Conservation (phyloP, 2,329 filamentous ascomycete genomes). For the Drechslerella coelobrocha region DNA sequence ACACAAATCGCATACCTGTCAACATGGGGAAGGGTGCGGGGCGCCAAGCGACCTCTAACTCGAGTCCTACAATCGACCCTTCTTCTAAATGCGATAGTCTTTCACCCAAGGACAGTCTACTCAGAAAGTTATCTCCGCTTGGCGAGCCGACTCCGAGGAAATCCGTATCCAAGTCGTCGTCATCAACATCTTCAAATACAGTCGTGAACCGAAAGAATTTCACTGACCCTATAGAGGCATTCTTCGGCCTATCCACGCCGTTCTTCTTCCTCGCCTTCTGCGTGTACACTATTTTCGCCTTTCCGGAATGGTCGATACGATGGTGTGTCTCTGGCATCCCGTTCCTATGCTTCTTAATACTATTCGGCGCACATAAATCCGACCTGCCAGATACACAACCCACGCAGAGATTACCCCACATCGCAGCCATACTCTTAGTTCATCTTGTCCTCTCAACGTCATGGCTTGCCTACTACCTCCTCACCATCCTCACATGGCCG, state of each 20-base stretch:
- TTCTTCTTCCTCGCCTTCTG: conserved; percentile 40
- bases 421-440: conserved; percentile 15
- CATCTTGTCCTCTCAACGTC: conserved; percentile 40
- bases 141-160: background rate
- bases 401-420: conserved; percentile 23
- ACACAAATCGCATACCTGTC: background rate
- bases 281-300: conserved; percentile 36
- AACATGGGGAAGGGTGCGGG: conserved; percentile 38
- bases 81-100: background rate
- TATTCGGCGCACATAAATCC: conserved; percentile 29
- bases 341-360: conserved; percentile 38
- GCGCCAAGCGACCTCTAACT: conserved; percentile 13
- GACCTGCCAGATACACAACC: conserved; percentile 30
- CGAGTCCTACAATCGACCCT: conserved; percentile 19
- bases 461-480: conserved; percentile 36
- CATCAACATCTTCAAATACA: background rate
- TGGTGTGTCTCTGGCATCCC: conserved; percentile 47
- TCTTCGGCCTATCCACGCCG: conserved; percentile 46
- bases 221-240: conserved; percentile 25
- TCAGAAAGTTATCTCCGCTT: background rate
- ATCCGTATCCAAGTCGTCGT: background rate
- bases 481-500: conserved; percentile 29
- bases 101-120: background rate
- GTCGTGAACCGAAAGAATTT: background rate
- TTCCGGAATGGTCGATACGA: conserved; percentile 41